Evolutionary conservation across 805 yeast species (phyloP), one percentile per base, ranked within the genome.

Genomic region (Martiniozyma abietophila): DNA sequence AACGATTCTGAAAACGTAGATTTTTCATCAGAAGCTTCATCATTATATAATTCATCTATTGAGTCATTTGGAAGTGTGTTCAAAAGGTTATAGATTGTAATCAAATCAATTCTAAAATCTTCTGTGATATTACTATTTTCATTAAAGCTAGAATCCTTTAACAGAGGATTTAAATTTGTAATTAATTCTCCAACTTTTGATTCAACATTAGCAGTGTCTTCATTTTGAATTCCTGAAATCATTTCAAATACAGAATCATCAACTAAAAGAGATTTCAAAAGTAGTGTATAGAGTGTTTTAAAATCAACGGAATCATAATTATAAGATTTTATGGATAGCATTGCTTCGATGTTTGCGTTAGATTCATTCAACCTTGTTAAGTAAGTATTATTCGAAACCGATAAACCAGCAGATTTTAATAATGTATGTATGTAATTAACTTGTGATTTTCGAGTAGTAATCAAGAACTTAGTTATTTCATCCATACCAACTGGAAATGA

Each of bases 81-180:
- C n/a, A 34, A 19, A 12, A 34, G 18, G 5, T 28, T 18, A 18
- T 34, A 34, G 4, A 34, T 19, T 17, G 21, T 25, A 14, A 34
- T 4, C 8, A 28, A 10, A 24, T 34, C 33, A 7, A 14, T 7
- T 16, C 19, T 18, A n/a, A 34, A 29, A n/a, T 24, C 24, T 5
- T 3, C n/a, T 17, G 19, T n/a, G 5, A 31, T n/a, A 8, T 25
- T 29, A 9, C 25, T 15, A 25, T 25, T 21, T 4, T 19, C 10
- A 10, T 9, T 10, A 5, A 19, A 7, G 2, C 14, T 17, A 11
- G 29, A 14, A 8, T 24, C 3, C 18, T 19, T 16, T 16, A 31
- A 31, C 6, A 25, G 12, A 6, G 5, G 6, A 6, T 25, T 11
- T 7, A 31, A 8, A 6, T 25, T 15, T 5, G 19, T n/a, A 10